These are phyloP conservation scores for Pyronema domesticum DNA, from an alignment of 495 filamentous ascomycete species.

Conservation along the genomic window DNA sequence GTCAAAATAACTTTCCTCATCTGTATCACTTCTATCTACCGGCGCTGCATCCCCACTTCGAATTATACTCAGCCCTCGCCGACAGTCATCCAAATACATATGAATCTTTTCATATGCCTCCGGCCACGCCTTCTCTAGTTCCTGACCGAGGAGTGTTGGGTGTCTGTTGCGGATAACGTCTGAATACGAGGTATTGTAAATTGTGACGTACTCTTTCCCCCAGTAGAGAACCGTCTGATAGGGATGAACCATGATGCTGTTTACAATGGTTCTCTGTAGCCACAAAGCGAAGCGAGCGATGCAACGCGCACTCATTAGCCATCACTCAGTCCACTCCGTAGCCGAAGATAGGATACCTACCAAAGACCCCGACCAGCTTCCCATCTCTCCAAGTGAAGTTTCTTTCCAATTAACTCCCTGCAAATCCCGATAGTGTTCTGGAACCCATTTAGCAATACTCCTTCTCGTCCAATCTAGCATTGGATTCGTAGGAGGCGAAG, in stretches of 20 bases:
- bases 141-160: slow-evolving; percentile 10
- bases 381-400: neutral
- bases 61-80: slow-evolving; percentile 12
- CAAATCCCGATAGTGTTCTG: slow-evolving; percentile 2
- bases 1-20: slow-evolving; percentile 17
- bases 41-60: slow-evolving; percentile 5
- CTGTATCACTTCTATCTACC: slow-evolving; percentile 7
- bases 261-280: neutral
- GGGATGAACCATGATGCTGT: slow-evolving; percentile 1
- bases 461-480: slow-evolving; percentile 4
- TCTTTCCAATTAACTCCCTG: neutral
- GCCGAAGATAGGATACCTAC: too few relatives aligned
- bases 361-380: neutral
- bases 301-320: neutral
- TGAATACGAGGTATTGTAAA: slow-evolving; percentile 14
- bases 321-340: neutral
- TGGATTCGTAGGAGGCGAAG: neutral
- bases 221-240: slow-evolving; percentile 9
- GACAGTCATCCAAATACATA: neutral
- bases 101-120: slow-evolving; percentile 14
- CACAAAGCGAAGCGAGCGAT: too few relatives aligned
- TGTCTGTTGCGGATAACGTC: slow-evolving; percentile 13
- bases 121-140: slow-evolving; percentile 7
- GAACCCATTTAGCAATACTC: neutral
- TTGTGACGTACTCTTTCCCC: slow-evolving; percentile 13